Evolutionary conservation across 148 eudicot species (phyloP).

Genomic region (Rhododendron kiyosumense): DNA sequence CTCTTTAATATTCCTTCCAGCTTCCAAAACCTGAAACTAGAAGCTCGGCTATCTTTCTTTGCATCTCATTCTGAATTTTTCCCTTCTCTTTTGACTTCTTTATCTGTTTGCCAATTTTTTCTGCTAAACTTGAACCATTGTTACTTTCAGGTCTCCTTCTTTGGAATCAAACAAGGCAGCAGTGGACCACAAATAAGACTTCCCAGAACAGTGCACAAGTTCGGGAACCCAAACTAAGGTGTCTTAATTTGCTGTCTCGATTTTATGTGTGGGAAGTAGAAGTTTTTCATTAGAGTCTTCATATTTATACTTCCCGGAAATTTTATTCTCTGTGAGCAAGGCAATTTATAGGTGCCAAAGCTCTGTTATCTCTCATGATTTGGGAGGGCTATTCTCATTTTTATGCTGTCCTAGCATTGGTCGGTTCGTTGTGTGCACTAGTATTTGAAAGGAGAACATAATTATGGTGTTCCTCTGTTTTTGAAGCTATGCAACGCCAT

Average conservation of each 20-base stretch:
- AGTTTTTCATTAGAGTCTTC: neutral
- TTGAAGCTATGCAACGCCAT: neutral
- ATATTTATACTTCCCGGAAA: neutral
- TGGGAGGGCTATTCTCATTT: neutral
- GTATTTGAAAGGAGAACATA: neutral
- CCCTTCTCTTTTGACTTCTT: neutral
- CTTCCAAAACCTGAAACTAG: neutral
- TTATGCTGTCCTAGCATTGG: neutral
- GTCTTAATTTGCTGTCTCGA: neutral
- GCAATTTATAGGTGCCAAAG: neutral
- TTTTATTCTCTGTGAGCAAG: neutral
- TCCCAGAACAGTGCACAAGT: conserved; percentile 27
- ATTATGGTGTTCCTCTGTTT: neutral
- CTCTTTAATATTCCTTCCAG: neutral
- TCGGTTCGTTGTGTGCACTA: neutral
- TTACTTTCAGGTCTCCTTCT: conserved; percentile 60
- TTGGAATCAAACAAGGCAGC: conserved; percentile 77
- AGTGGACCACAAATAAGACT: conserved; percentile 62
- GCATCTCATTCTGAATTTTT: neutral
- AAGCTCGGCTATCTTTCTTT: neutral
- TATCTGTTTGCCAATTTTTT: neutral
- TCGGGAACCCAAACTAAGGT: conserved; percentile 64
- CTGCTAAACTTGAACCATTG: neutral
- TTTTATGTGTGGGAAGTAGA: neutral
- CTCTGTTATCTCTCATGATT: neutral